These are phyloP conservation scores for Rhytidiadelphus loreus DNA, from an alignment of 225 moss, liverwort and hornwort species.

Conservation along the genomic window DNA sequence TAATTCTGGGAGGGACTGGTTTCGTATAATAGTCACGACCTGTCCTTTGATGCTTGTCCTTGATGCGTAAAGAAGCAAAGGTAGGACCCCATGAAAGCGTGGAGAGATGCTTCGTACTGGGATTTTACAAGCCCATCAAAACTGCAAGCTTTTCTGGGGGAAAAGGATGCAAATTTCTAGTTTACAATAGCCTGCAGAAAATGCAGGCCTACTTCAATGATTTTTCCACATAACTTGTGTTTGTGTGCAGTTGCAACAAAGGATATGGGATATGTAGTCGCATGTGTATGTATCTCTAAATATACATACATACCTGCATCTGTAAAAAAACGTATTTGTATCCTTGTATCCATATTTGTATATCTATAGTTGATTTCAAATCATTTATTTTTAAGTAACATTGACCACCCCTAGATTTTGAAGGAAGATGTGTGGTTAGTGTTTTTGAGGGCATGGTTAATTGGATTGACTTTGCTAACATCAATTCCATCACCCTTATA, in stretches of 20 bases:
- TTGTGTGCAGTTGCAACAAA: background rate
- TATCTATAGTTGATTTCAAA: background rate
- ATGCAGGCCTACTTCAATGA: background rate
- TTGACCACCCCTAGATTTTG: rapidly evolving
- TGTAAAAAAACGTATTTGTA: background rate
- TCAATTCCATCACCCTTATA: background rate
- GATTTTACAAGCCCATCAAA: background rate
- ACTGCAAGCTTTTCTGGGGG: background rate
- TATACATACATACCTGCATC: background rate
- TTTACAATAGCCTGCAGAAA: background rate
- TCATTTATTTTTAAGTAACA: background rate
- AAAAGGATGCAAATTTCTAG: background rate
- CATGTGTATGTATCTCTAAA: background rate
- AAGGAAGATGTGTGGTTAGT: background rate
- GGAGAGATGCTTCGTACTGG: background rate
- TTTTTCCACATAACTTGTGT: background rate
- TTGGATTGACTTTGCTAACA: background rate
- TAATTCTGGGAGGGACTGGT: background rate
- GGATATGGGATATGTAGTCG: background rate
- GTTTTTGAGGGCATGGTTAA: background rate
- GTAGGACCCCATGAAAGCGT: constrained; percentile 10
- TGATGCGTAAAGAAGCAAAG: background rate
- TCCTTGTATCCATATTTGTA: background rate
- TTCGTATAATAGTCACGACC: background rate
- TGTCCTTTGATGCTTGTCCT: constrained; percentile 9